Evolutionary conservation across 768 basidiomycete species (phyloP).

Genomic region (Mycena amicta): DNA sequence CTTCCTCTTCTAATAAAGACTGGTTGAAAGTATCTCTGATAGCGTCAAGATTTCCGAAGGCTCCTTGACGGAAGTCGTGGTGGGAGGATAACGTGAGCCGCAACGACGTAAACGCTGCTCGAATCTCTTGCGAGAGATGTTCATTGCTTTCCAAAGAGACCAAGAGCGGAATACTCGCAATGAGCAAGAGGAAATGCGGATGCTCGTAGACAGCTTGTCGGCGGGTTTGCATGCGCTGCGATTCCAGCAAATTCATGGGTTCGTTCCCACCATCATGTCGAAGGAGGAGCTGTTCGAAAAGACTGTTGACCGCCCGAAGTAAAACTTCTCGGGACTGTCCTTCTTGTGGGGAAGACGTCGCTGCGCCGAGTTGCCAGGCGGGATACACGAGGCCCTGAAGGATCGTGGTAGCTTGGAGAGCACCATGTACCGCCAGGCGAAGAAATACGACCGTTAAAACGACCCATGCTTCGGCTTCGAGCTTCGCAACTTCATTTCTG

Average conservation of each 20-base stretch:
- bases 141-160: constrained; percentile 70
- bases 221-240: constrained; percentile 71
- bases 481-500: constrained; percentile 59
- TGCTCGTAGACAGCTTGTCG: constrained; percentile 68
- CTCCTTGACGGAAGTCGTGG: constrained; percentile 72
- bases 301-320: constrained; percentile 61
- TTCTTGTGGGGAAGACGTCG: constrained; percentile 37
- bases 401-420: constrained; percentile 72
- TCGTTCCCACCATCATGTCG: constrained; percentile 47
- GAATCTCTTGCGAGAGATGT: constrained; percentile 51
- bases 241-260: constrained; percentile 58
- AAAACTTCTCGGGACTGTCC: constrained; percentile 49
- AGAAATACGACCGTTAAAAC: constrained; percentile 63
- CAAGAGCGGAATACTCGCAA: constrained; percentile 65
- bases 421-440: constrained; percentile 65
- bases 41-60: constrained; percentile 73
- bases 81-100: constrained; percentile 63
- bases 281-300: constrained; percentile 65
- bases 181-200: constrained; percentile 64
- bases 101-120: constrained; percentile 51
- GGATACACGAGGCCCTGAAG: constrained; percentile 78
- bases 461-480: constrained; percentile 68
- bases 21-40: constrained; percentile 71
- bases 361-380: constrained; percentile 66
- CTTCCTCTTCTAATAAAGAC: constrained; percentile 51